phyloP scores from a whole-genome alignment of 2,329 filamentous ascomycete genomes.

The Colletotrichum tropicicola region DNA sequence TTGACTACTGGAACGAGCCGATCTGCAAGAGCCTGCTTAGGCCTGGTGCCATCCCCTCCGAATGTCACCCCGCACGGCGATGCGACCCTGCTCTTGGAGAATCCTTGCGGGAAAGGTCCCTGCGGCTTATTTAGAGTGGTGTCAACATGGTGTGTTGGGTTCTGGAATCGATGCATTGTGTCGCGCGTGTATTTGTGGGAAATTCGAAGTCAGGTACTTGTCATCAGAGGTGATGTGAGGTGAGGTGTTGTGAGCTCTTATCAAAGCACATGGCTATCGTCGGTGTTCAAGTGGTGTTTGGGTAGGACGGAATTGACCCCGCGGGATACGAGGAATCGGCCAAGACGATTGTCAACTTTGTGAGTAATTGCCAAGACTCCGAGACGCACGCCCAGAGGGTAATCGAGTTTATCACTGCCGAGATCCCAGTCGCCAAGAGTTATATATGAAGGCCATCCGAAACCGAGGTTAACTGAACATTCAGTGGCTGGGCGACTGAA shows the following conservation, averaged over 20 bases:
- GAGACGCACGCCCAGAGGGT: not conserved
- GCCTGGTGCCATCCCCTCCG: not conserved
- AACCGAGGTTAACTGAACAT: not conserved
- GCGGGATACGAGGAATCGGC: not conserved
- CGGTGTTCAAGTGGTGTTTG: not conserved
- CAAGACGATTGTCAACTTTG: not conserved
- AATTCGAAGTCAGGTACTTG: not conserved
- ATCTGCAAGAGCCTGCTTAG: not conserved
- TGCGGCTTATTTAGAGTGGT: not conserved
- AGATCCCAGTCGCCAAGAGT: not conserved
- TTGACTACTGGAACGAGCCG: conserved; percentile 4
- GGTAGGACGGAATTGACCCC: not conserved
- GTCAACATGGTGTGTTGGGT: not conserved
- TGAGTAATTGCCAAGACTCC: conserved; percentile 7
- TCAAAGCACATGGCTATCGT: not conserved
- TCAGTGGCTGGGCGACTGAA: too few species aligned
- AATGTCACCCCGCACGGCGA: conserved; percentile 6
- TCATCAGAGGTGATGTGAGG: not conserved
- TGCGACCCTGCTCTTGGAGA: not conserved
- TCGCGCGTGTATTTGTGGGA: not conserved
- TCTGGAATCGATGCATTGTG: not conserved
- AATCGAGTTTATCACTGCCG: not conserved
- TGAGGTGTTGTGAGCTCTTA: not conserved
- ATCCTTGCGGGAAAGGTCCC: not conserved
- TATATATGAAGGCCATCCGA: not conserved